Evolutionary conservation across 768 basidiomycete genomes (phyloP), one percentile per base, ranked within the genome.

Genomic region (Boletus subcaerulescens): DNA sequence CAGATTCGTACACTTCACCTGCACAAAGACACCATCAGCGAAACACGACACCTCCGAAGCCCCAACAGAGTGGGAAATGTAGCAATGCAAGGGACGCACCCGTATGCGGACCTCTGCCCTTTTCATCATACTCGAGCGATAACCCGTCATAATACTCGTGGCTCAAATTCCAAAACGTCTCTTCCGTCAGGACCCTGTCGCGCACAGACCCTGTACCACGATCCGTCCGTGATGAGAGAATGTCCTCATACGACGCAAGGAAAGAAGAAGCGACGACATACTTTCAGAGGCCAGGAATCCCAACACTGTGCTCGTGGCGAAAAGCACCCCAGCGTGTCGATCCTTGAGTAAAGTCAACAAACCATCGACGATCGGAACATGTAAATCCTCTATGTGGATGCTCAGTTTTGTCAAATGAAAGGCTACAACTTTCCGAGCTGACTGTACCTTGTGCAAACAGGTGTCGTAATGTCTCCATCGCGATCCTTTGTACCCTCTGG

Each of bases 1-100:
- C 56, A 1, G 60, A 56, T 24, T 59, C 52, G 38, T 62, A 66
- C 13, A 68, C 66, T 46, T 67, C 66, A 1, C 44, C 66, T 67
- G 52, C n/a, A 18, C 17, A 22, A 53, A 7, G 10, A 32, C 4
- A 14, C 4, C 20, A 24, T 59, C 42, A 51, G 38, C 5, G 15
- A 14, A 35, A 12, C 0, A 0, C 10, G 17, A 17, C 18, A 22
- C 10, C n/a, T 4, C n/a, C 26, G 17, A 20, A 12, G 4, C 22
- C 22, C 11, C 35, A n/a, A 17, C 4, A 36, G n/a, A 5, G 15
- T 20, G 8, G 35, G 33, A 44, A 18, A 40, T 2, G 32, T 33
- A 20, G 36, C 29, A 11, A 12, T 3, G 13, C 12, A 13, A 38
- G 8, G 13, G 17, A 56, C 65, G 33, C 26, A 68, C 67, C 50